Evolutionary conservation across 306 rosid genomes (phyloP).

Genomic region (Trifolium fragiferum): DNA sequence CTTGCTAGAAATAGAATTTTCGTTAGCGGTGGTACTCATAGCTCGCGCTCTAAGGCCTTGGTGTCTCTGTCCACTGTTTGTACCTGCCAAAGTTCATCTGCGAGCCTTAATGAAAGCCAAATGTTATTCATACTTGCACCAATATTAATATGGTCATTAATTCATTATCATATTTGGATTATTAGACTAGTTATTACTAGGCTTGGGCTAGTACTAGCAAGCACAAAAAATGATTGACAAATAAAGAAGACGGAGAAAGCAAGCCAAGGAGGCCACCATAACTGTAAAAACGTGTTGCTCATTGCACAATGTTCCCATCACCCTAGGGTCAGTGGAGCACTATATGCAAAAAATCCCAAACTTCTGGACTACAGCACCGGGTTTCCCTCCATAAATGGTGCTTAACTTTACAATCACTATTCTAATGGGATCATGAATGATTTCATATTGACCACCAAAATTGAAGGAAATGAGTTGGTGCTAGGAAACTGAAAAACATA

Average conservation of each 20-base stretch:
- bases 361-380: neutral
- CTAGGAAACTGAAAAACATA: neutral
- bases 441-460: neutral
- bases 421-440: neutral
- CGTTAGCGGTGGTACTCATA: conserved; percentile 63
- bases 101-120: conserved; percentile 31
- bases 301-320: conserved; percentile 19
- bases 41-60: conserved; percentile 63
- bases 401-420: conserved; percentile 5
- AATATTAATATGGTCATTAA: conserved; percentile 16
- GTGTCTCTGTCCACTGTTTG: conserved; percentile 57
- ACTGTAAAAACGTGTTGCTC: neutral
- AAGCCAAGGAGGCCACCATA: conserved; percentile 28
- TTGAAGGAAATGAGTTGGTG: neutral
- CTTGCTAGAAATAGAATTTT: conserved; percentile 50
- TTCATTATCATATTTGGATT: conserved; percentile 6
- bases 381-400: neutral
- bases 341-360: conserved; percentile 2
- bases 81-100: conserved; percentile 59
- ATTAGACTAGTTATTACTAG: neutral
- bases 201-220: conserved; percentile 14
- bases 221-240: neutral
- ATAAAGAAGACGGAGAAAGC: conserved; percentile 3
- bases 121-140: conserved; percentile 29
- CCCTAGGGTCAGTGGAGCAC: neutral